Base-by-base conservation (phyloP, 352 stramenopile species). In the Salisapilia sapeloensis region DNA sequence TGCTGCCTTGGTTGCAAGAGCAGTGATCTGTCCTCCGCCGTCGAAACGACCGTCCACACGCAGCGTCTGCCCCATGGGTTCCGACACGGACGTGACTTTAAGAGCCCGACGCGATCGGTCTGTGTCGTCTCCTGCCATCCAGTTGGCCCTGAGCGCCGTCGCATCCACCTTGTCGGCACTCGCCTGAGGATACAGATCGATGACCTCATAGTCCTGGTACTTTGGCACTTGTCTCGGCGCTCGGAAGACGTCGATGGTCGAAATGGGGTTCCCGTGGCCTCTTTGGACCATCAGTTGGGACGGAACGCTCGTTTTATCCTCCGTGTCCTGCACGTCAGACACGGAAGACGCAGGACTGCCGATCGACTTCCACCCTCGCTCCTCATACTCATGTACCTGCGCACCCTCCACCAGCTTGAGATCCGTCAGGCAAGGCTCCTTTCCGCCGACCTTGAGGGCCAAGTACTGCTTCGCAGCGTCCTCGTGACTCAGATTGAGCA, bases 181-280 rank as follows among this genome's bases (percentile, higher is more conserved):
- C 12, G 12, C 25, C 18, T 35, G 34, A 19, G 44, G 42, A 29
- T 75, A 66, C 12, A 92, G 29, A 13, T 85, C 56, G 19, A 90
- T 89, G 8, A 86, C 65, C 42, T 92, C 76, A 42, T 92, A 92
- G 33, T 92, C 74, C 22, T 84, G 84, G 44, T 89, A 92, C 25
- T 82, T 80, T 6, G 76, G 76, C 13, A 92, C 71, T 58, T 81
- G 62, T 8, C 71, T 60, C 16, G 76, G 76, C 4, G 74, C 69
- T 22, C 76, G 67, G 35, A 89, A 92, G 5, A 92, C 76, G 37
- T 92, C 76, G 33, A 92, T 57, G 1, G 71, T 74, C 19, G 86
- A 85, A 35, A 92, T 86, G 4, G 76, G 76, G 22, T 90, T 90
- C 2, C 76, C 76, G 24, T 90, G 74, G 2, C 76, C 76, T 27